Conservation (phyloP, 2,329 filamentous ascomycete species). For the Neocucurbitaria cava region DNA sequence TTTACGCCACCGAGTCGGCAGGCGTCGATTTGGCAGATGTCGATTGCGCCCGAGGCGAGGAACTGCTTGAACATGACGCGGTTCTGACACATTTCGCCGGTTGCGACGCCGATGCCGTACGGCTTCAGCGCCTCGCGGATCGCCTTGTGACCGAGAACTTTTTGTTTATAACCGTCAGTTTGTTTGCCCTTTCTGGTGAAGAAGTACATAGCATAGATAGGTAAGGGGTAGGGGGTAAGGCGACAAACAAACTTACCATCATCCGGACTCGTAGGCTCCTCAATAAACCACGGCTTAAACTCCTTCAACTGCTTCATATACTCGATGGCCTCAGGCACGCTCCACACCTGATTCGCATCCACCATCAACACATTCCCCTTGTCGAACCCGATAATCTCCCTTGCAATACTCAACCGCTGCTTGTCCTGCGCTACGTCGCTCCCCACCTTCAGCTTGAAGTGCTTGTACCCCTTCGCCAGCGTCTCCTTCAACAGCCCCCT, state of each 20-base stretch:
- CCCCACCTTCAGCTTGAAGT: constrained; percentile 94
- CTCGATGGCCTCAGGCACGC: constrained; percentile 83
- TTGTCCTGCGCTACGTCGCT: constrained; percentile 74
- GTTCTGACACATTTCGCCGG: constrained; percentile 96
- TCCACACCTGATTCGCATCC: constrained; percentile 93
- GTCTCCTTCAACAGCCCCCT: constrained; percentile 75
- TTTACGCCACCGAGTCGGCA: constrained; percentile 90
- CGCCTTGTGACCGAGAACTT: constrained; percentile 84
- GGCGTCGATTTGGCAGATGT: constrained; percentile 88
- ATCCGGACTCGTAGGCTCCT: constrained; percentile 90
- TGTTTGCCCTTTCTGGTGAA: neutral
- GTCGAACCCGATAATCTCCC: constrained; percentile 83
- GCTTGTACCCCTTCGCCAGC: constrained; percentile 75
- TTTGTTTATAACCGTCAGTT: constrained; percentile 12
- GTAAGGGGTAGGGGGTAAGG: no score
- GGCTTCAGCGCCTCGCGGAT: constrained; percentile 80
- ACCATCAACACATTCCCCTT: constrained; percentile 87
- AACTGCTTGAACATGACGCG: constrained; percentile 94
- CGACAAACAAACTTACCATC: constrained; percentile 63
- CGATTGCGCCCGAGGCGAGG: constrained; percentile 78
- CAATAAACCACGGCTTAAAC: constrained; percentile 93
- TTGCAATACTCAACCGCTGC: constrained; percentile 73
- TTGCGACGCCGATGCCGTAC: constrained; percentile 81
- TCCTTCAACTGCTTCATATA: constrained; percentile 84
- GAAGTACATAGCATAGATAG: no score